Conservation (phyloP, 73 alveolate species). For the Tetrahymena borealis region DNA sequence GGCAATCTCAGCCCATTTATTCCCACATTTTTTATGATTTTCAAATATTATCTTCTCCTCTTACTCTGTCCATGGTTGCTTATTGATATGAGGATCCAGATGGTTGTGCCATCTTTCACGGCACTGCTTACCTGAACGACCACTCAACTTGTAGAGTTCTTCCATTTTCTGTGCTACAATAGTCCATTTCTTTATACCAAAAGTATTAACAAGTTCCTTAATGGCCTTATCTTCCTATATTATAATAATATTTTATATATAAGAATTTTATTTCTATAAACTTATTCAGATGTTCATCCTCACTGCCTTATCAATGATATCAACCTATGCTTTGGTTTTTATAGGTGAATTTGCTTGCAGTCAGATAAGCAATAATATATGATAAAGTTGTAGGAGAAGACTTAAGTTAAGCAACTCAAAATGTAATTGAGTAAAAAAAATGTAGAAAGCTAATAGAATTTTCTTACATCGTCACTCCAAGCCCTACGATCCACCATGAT, state of each 20-base stretch:
- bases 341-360: no score
- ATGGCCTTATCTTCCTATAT: constrained; percentile 75
- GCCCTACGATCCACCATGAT: not conserved
- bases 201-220: constrained; percentile 53
- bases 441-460: not conserved
- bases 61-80: constrained; percentile 82
- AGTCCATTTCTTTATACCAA: constrained; percentile 81
- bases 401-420: not conserved
- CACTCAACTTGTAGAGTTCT: constrained; percentile 47
- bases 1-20: constrained; percentile 82
- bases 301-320: no score
- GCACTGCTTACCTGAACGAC: constrained; percentile 94
- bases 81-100: constrained; percentile 87
- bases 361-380: no score
- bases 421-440: not conserved
- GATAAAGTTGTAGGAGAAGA: no score
- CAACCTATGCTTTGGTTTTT: no score
- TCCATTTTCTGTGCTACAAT: constrained; percentile 57
- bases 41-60: constrained; percentile 90
- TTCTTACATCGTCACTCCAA: not conserved
- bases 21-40: constrained; percentile 84
- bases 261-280: no score
- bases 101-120: constrained; percentile 97
- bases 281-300: no score
- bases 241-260: not conserved